These are phyloP conservation scores for Sporothrix pseudoabietina DNA, from an alignment of 2,329 filamentous ascomycete species.

Conservation along the genomic window DNA sequence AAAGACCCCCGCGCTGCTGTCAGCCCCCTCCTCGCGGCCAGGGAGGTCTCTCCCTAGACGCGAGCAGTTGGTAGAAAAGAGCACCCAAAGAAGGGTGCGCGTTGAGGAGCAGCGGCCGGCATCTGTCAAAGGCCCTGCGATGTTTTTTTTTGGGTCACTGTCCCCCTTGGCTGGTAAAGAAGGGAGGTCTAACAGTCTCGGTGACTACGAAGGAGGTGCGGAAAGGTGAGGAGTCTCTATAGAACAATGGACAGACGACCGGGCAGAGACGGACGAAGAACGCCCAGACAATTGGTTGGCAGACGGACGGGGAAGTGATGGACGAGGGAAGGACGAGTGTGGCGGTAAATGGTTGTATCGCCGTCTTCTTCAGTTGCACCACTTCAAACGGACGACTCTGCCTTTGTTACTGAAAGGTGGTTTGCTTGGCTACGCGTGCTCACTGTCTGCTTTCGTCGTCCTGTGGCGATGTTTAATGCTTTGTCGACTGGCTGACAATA, in stretches of 20 bases:
- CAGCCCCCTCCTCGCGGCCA: conserved; percentile 5
- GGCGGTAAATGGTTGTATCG: neutral
- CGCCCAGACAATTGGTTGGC: neutral
- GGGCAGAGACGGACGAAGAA: neutral
- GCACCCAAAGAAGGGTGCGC: neutral
- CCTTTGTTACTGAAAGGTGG: neutral
- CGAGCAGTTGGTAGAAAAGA: neutral
- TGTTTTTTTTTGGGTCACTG: neutral
- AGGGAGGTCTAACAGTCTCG: neutral
- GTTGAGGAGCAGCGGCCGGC: neutral
- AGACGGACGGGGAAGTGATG: neutral
- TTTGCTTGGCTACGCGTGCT: neutral
- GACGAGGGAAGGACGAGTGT: neutral
- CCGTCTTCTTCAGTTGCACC: neutral
- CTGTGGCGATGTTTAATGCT: conserved; percentile 19
- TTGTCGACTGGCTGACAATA: neutral
- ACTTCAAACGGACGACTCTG: neutral
- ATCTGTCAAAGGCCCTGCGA: neutral
- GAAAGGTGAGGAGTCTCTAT: neutral
- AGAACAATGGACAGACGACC: neutral
- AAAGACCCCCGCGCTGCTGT: neutral
- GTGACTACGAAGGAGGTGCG: neutral
- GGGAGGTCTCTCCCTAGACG: neutral
- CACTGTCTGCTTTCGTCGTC: neutral
- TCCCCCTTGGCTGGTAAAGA: neutral